Evolutionary conservation across 495 filamentous ascomycete genomes (phyloP).

Genomic region (Aspergillus carlsbadensis): DNA sequence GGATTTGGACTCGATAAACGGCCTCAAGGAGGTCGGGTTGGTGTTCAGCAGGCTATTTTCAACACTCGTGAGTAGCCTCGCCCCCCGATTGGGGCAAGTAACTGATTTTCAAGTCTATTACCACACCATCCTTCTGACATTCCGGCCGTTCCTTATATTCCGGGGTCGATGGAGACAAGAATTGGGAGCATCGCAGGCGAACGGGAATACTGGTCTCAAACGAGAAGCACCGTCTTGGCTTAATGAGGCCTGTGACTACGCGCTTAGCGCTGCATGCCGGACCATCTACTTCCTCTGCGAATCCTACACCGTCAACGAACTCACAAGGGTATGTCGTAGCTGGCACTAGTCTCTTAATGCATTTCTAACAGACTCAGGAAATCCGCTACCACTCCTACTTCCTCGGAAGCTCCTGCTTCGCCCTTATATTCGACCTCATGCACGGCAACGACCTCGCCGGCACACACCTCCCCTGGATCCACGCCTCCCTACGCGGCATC

Average conservation of each 20-base stretch:
- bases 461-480: slow-evolving; percentile 43
- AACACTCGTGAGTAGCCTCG: slow-evolving; percentile 30
- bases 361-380: slow-evolving; percentile 24
- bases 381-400: slow-evolving; percentile 44
- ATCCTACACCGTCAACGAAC: slow-evolving; percentile 33
- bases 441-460: slow-evolving; percentile 31
- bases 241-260: slow-evolving; percentile 44
- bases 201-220: slow-evolving; percentile 10
- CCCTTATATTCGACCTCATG: slow-evolving; percentile 42
- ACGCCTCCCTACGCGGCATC: slow-evolving; percentile 33
- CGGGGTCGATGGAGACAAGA: slow-evolving; percentile 40
- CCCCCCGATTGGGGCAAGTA: neutral
- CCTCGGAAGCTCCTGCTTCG: slow-evolving; percentile 36
- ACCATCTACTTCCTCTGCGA: slow-evolving; percentile 40
- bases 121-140: slow-evolving; percentile 41
- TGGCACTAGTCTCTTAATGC: neutral
- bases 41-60: slow-evolving; percentile 38
- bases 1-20: slow-evolving; percentile 35
- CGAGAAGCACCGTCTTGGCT: slow-evolving; percentile 41
- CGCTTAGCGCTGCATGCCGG: slow-evolving; percentile 33
- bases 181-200: slow-evolving; percentile 20
- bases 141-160: slow-evolving; percentile 47
- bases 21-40: slow-evolving; percentile 32
- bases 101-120: slow-evolving; percentile 37
- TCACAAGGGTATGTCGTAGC: slow-evolving; percentile 29